These are phyloP conservation scores for Nectriaceae sp. DNA, from an alignment of 2,329 filamentous ascomycete genomes.

Conservation along the genomic window DNA sequence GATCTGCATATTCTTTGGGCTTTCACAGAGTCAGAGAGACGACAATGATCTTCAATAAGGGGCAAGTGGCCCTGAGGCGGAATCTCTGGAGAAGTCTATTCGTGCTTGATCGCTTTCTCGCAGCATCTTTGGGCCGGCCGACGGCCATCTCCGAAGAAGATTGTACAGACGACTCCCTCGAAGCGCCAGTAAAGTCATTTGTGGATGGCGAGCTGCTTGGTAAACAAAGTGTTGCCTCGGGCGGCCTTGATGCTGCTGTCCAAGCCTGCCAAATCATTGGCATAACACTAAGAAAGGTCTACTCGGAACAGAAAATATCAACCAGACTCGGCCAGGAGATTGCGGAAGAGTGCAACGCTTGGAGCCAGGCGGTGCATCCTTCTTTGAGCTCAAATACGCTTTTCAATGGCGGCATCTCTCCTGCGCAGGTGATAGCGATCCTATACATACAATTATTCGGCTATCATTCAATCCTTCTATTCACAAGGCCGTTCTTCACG, in stretches of 20 bases:
- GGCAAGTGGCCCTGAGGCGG: slow-evolving; percentile 50
- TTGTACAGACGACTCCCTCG: slow-evolving; percentile 54
- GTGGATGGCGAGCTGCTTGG: slow-evolving; percentile 1
- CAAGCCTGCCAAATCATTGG: slow-evolving; percentile 60
- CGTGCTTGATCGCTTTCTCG: slow-evolving; percentile 64
- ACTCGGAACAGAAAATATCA: slow-evolving; percentile 60
- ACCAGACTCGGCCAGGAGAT: slow-evolving; percentile 59
- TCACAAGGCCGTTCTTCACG: slow-evolving; percentile 66
- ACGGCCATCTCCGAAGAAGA: slow-evolving; percentile 63
- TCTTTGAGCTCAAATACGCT: slow-evolving; percentile 47
- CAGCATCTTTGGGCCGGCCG: slow-evolving; percentile 63
- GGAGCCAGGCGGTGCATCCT: slow-evolving; percentile 39
- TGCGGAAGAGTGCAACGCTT: slow-evolving; percentile 33
- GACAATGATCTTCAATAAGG: slow-evolving; percentile 51
- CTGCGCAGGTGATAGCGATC: slow-evolving; percentile 56
- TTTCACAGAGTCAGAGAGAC: slow-evolving; percentile 60
- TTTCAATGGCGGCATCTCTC: slow-evolving; percentile 3
- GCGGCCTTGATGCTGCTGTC: slow-evolving; percentile 56
- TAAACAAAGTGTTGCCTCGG: slow-evolving; percentile 4
- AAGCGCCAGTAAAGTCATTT: slow-evolving; percentile 31
- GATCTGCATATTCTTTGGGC: slow-evolving; percentile 63
- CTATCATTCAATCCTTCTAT: slow-evolving; percentile 62
- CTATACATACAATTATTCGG: slow-evolving; percentile 64
- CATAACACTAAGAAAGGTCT: slow-evolving; percentile 59
- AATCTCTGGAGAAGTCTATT: slow-evolving; percentile 68